Conservation (phyloP, 2,329 filamentous ascomycete species). For the Ceratocystis albifundus region DNA sequence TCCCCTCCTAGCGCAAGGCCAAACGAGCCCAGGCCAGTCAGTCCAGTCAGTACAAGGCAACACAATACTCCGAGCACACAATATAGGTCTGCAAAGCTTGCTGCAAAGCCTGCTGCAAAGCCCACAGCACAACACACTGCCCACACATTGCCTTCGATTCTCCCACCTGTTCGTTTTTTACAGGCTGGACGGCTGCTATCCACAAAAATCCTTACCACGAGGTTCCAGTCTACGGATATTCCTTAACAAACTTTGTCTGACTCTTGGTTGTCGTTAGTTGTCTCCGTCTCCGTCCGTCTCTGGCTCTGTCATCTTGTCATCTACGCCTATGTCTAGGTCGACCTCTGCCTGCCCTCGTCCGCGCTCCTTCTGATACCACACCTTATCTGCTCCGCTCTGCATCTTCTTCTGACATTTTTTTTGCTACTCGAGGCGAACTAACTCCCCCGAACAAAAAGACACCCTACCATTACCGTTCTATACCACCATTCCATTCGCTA, state of each 20-base stretch:
- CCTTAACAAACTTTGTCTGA: not conserved
- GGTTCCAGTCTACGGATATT: not conserved
- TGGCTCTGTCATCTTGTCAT: not conserved
- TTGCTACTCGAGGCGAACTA: not conserved
- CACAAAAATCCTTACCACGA: slow-evolving; percentile 4
- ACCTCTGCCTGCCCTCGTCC: too few relatives aligned
- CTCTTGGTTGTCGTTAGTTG: slow-evolving; percentile 1
- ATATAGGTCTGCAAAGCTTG: not conserved
- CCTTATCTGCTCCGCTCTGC: not conserved
- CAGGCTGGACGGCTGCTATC: not conserved
- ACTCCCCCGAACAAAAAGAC: not conserved
- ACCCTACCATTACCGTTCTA: not conserved
- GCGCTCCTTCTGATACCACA: not conserved
- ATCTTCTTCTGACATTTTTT: not conserved
- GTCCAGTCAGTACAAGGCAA: not conserved
- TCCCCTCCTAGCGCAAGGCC: slow-evolving; percentile 4
- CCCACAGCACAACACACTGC: not conserved
- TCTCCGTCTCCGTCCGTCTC: not conserved
- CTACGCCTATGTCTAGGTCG: not conserved
- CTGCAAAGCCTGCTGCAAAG: not conserved
- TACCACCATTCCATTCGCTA: too few relatives aligned
- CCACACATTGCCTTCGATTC: not conserved
- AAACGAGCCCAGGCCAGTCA: not conserved
- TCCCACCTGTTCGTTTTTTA: slow-evolving; percentile 4
- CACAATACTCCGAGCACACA: not conserved